Conservation (phyloP, 176 grass and related monocot genomes). For the Aegilops umbellulata region DNA sequence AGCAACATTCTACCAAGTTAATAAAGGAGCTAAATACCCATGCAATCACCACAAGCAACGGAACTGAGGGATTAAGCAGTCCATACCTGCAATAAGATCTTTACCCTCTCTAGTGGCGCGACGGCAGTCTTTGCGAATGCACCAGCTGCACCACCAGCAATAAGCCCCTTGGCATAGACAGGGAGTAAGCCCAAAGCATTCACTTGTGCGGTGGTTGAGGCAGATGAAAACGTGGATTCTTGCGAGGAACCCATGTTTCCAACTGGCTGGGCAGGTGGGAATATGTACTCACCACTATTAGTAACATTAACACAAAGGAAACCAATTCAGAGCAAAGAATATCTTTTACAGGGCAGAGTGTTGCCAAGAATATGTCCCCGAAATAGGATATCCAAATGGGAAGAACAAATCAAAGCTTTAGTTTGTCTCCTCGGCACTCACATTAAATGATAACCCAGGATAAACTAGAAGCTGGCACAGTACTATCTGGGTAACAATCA, state of each 20-base stretch:
- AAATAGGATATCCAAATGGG: constrained; percentile 2
- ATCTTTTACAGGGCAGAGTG: constrained; percentile 21
- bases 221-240: constrained; percentile 58
- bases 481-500: not conserved
- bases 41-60: not conserved
- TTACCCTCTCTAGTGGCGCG: constrained; percentile 82
- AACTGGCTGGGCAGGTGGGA: not conserved
- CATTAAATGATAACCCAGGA: constrained; percentile 20
- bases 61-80: not conserved
- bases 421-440: not conserved
- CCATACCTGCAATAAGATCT: constrained; percentile 83
- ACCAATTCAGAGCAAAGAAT: not conserved
- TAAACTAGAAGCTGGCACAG: constrained; percentile 4
- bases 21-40: not conserved
- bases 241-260: constrained; percentile 57
- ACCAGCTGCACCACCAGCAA: constrained; percentile 83
- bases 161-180: constrained; percentile 79
- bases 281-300: not conserved
- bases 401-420: not conserved
- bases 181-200: constrained; percentile 72
- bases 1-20: constrained; percentile 1
- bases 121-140: constrained; percentile 84
- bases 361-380: constrained; percentile 26
- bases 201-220: constrained; percentile 56
- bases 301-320: constrained; percentile 29